Base-by-base conservation (phyloP, 257 asterid genomes). In the Sherardia arvensis region DNA sequence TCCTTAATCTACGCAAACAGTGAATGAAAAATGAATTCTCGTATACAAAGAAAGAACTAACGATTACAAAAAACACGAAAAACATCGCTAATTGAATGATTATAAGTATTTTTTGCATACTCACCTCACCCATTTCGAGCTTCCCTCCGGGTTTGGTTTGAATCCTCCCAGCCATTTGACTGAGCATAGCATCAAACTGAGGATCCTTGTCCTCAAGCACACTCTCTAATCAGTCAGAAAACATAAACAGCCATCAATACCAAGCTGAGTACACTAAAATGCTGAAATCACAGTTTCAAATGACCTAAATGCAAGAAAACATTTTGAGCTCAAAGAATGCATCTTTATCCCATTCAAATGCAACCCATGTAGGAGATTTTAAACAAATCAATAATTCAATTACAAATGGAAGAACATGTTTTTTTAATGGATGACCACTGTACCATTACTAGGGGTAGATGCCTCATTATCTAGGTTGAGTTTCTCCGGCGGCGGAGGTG, bases 121-220 rank as follows among this genome's bases (percentile, higher is more conserved):
- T 71, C 65, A 91, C 98, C 98, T 91, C 96, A 12, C 95, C 98
- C 95, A 86, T 91, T 84, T 86, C 98, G 64, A 62, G 83, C 76
- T 88, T 91, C 65, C 96, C 96, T 71, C 96, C 98, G 6, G 96
- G 88, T 75, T 91, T 91, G 17, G 95, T 59, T 63, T 53, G 92
- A 77, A 91, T 88, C 71, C 92, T 80, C 27, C 98, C 95, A 64
- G 77, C 94, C 96, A 91, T 91, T 69, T 88, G 88, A 74, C 71
- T 73, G 12, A 91, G 96, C 98, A 91, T 79, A 25, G 79, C 80
- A 83, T 91, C 94, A 53, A 73, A 91, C 56, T 85, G 81, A 3
- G 79, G 85, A 77, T 91, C 88, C 30, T 85, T 85, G 61, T 86
- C 87, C 83, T 91, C 95, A 38, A 81, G 81, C 9, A 82, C 85